phyloP scores from a whole-genome alignment of 192 early-diverging fungal genomes.

The Phlyctochytrium bullatum region DNA sequence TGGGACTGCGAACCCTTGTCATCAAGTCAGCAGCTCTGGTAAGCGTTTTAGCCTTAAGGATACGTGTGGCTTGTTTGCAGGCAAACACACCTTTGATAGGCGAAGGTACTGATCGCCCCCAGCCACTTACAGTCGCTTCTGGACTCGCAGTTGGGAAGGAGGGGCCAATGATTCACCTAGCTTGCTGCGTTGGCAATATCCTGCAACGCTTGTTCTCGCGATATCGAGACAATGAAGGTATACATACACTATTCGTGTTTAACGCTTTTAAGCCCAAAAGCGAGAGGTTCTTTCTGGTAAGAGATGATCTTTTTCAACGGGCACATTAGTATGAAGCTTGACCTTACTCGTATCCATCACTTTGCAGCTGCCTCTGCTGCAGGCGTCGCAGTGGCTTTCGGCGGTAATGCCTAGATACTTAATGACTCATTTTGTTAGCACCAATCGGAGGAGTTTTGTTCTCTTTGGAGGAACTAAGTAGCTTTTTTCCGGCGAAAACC shows the following conservation, averaged over 20 bases:
- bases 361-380: conserved; percentile 79
- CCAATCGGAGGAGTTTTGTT: conserved; percentile 96
- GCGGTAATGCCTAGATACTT: conserved; percentile 31
- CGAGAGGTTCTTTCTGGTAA: conserved; percentile 83
- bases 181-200: conserved; percentile 86
- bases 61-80: conserved; percentile 6
- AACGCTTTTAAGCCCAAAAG: conserved; percentile 71
- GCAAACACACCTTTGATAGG: background rate
- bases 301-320: background rate
- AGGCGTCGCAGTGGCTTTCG: conserved; percentile 93
- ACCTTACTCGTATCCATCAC: conserved; percentile 8
- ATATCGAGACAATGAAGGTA: conserved; percentile 85
- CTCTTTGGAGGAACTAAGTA: conserved; percentile 88
- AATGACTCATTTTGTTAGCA: conserved; percentile 48
- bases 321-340: too few species aligned
- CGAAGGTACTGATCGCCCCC: background rate
- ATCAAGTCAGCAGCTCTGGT: conserved; percentile 85
- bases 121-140: conserved; percentile 81
- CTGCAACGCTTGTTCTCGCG: conserved; percentile 84
- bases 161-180: conserved; percentile 91
- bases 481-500: conserved; percentile 89
- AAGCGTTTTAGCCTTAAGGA: conserved; percentile 18
- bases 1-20: conserved; percentile 78
- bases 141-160: conserved; percentile 94
- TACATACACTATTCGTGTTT: conserved; percentile 19